Base-by-base conservation (phyloP, 2,329 filamentous ascomycete genomes). In the Aureobasidium sp. region DNA sequence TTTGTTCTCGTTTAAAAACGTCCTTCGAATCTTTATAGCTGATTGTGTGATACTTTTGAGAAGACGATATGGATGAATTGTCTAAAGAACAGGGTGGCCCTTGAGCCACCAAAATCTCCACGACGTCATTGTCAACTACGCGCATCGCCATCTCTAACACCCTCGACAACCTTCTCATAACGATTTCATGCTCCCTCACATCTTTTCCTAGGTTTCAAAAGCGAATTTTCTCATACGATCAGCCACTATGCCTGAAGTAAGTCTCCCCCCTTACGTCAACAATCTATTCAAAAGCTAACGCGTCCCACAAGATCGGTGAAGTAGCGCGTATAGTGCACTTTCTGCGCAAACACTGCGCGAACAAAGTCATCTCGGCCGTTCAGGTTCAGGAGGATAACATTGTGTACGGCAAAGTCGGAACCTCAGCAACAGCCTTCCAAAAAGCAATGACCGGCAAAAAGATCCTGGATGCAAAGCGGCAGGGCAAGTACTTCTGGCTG, bases 401-500 rank as follows among this genome's bases (percentile, higher is more conserved):
- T 71, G 83, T 99, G 6, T 99, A 92, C 74, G 91, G 92, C 68
- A 97, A 97, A 75, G 91, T 86, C 23, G 91, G 92, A 34, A 95
- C 89, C 0, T 90, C 83, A 20, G 90, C 87, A 0, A 74, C 83
- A 0, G 88, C 87, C 34, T 91, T 99, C 65, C 80, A 89, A 68
- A 82, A 84, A 61, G 86, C 88, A 1, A 79, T 97, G 70, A 81
- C 81, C 3, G 91, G 90, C 5, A 93, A 89, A 70, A 90, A 85
- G 70, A 85, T 88, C 36, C 68, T 82, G 44, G 82, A 81, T 60
- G 89, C 89, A 4, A 89, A 89, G 4, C 91, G 89, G 64, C 94
- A 97, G 73, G 94, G 94, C 10, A 99, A 97, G 82, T 97, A 97
- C 72, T 97, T 99, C 74, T 99, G 94, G 80, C 80, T 97, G 26